Conservation (phyloP, 23 red algal genomes). For the Chondrus crispus region DNA sequence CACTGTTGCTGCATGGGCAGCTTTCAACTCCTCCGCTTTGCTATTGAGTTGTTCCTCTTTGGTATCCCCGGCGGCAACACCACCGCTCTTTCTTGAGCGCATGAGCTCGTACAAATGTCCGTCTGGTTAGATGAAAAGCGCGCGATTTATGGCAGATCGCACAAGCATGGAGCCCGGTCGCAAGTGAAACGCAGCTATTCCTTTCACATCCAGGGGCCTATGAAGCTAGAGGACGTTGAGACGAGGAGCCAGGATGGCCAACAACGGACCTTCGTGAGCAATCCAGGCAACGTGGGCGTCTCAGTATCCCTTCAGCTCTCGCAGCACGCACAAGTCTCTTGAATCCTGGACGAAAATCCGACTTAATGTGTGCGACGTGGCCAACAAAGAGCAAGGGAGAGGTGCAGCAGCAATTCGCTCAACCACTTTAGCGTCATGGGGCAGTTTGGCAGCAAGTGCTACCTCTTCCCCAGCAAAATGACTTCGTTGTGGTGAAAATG, state of each 20-base stretch:
- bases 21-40: neutral
- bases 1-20: neutral
- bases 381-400: constrained; percentile 43
- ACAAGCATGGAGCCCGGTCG: constrained; percentile 42
- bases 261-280: constrained; percentile 17
- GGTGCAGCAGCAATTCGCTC: constrained; percentile 53
- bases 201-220: constrained; percentile 13
- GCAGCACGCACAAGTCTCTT: constrained; percentile 61
- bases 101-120: constrained; percentile 46
- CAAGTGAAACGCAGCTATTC: constrained; percentile 42
- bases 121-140: constrained; percentile 32
- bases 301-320: constrained; percentile 67
- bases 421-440: constrained; percentile 46
- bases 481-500: too few species aligned
- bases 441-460: neutral
- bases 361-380: constrained; percentile 43
- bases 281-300: constrained; percentile 73
- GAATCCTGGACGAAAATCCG: constrained; percentile 63
- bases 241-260: constrained; percentile 45
- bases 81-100: constrained; percentile 41
- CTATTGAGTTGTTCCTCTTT: neutral
- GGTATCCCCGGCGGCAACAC: neutral
- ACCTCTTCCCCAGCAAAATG: constrained; percentile 9
- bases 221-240: constrained; percentile 50
- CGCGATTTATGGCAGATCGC: constrained; percentile 20